Percentiles rank a stretch among this genome's conserved stretches.
Conservation (phyloP, 2,329 filamentous ascomycete genomes). For the Alternaria tenuissima region DNA sequence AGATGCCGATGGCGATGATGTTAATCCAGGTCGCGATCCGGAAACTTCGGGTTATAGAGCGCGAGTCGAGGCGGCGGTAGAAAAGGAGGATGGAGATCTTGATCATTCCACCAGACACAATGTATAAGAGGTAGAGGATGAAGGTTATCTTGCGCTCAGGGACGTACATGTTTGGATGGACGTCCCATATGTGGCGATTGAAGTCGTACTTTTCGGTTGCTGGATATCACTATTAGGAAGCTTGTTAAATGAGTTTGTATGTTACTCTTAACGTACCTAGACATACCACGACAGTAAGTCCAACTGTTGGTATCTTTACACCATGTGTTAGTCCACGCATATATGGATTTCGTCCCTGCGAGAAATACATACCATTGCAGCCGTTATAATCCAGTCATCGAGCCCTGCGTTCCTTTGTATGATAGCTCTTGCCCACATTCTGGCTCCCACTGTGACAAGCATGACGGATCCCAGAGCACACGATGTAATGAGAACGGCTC, state of each 20-base stretch:
- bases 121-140: constrained; percentile 27
- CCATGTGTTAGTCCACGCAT: neutral
- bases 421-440: constrained; percentile 21
- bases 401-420: constrained; percentile 22
- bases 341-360: neutral
- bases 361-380: constrained; percentile 14
- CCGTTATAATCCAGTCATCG: constrained; percentile 31
- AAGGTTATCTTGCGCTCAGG: constrained; percentile 24
- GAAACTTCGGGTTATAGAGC: constrained; percentile 21
- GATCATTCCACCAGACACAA: constrained; percentile 22
- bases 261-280: neutral
- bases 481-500: constrained; percentile 15
- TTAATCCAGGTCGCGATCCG: constrained; percentile 21
- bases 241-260: neutral
- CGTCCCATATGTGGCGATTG: constrained; percentile 30
- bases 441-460: constrained; percentile 12
- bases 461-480: constrained; percentile 19
- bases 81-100: constrained; percentile 38
- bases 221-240: neutral
- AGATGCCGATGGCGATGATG: constrained; percentile 22
- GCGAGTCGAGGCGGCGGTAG: constrained; percentile 28
- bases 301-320: constrained; percentile 8
- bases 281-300: neutral
- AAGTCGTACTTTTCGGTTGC: constrained; percentile 10
- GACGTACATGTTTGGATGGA: constrained; percentile 10